A percentile compares a stretch with the other conserved stretches of the same genome.
These are phyloP conservation scores for Stachybotrys elegans DNA, from an alignment of 2,329 filamentous ascomycete species.

Conservation along the genomic window DNA sequence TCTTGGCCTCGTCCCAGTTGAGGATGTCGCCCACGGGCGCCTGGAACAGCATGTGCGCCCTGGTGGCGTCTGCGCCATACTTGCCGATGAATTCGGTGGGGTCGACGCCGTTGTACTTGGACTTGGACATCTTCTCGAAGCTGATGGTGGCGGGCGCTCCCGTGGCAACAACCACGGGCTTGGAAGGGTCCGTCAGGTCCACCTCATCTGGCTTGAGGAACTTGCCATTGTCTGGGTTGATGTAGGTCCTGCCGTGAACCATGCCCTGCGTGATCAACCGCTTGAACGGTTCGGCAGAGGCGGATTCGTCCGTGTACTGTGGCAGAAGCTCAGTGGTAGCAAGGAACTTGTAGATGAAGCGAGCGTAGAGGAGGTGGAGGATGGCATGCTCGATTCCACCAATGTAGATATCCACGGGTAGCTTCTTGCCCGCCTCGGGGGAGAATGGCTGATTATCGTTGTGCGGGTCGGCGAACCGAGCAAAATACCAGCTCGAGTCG, in stretches of 20 bases:
- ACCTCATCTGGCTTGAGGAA: constrained; percentile 76
- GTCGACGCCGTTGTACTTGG: constrained; percentile 87
- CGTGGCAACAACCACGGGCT: constrained; percentile 58
- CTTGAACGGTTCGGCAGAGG: constrained; percentile 68
- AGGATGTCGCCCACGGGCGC: constrained; percentile 79
- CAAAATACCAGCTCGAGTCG: constrained; percentile 91
- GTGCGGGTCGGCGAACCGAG: constrained; percentile 69
- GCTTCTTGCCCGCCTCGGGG: constrained; percentile 47
- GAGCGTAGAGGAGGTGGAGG: constrained; percentile 79
- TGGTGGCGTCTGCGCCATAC: constrained; percentile 77
- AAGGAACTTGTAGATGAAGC: constrained; percentile 87
- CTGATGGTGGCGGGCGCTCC: constrained; percentile 55
- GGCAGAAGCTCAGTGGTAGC: constrained; percentile 49
- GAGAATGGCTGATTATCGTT: constrained; percentile 60
- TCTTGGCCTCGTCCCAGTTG: constrained; percentile 83
- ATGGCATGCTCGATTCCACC: constrained; percentile 90
- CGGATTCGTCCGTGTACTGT: constrained; percentile 24
- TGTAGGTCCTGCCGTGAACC: constrained; percentile 84
- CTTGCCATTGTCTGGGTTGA: constrained; percentile 66
- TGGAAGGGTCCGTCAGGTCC: constrained; percentile 50
- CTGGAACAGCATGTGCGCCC: constrained; percentile 85
- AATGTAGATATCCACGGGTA: constrained; percentile 84
- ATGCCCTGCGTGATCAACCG: constrained; percentile 85
- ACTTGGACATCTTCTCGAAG: constrained; percentile 94
- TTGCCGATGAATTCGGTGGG: constrained; percentile 65